Evolutionary conservation across 352 stramenopile genomes (phyloP).

Genomic region (Pythium brassicae): DNA sequence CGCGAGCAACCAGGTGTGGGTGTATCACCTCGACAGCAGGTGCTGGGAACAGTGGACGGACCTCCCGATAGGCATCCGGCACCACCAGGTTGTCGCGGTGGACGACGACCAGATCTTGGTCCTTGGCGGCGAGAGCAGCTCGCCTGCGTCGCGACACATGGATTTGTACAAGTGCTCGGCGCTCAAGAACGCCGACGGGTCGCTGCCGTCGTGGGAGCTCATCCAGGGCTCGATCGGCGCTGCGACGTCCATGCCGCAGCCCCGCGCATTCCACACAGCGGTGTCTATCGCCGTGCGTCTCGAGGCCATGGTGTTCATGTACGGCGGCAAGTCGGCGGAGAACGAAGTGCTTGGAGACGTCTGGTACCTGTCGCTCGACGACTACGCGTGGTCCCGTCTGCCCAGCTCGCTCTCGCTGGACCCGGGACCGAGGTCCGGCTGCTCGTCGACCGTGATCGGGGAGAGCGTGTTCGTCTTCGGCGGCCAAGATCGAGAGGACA

Average conservation of each 20-base stretch:
- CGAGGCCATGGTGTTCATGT: conserved; percentile 81
- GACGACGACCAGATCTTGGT: conserved; percentile 75
- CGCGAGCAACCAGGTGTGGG: conserved; percentile 48
- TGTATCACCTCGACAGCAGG: conserved; percentile 45
- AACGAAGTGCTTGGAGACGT: conserved; percentile 70
- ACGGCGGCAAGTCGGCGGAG: conserved; percentile 70
- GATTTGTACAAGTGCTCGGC: conserved; percentile 81
- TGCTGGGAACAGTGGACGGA: conserved; percentile 76
- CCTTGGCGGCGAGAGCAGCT: conserved; percentile 74
- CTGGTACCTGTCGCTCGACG: conserved; percentile 80
- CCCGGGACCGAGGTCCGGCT: conserved; percentile 65
- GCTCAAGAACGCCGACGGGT: conserved; percentile 48
- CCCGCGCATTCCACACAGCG: conserved; percentile 69
- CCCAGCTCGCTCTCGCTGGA: conserved; percentile 72
- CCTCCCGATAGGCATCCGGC: conserved; percentile 74
- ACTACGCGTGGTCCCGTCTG: conserved; percentile 76
- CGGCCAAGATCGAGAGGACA: conserved; percentile 76
- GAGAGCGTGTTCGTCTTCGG: conserved; percentile 85
- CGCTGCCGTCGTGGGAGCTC: conserved; percentile 68
- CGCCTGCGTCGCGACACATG: conserved; percentile 74
- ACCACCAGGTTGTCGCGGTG: conserved; percentile 74
- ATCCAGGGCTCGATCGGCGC: conserved; percentile 64
- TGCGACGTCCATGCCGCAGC: conserved; percentile 50
- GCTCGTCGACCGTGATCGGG: conserved; percentile 63
- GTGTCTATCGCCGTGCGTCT: conserved; percentile 65